A percentile compares a stretch with the other conserved stretches of the same genome.
phyloP scores from a whole-genome alignment of 2,329 filamentous ascomycete species.

The Fonsecaea nubica region DNA sequence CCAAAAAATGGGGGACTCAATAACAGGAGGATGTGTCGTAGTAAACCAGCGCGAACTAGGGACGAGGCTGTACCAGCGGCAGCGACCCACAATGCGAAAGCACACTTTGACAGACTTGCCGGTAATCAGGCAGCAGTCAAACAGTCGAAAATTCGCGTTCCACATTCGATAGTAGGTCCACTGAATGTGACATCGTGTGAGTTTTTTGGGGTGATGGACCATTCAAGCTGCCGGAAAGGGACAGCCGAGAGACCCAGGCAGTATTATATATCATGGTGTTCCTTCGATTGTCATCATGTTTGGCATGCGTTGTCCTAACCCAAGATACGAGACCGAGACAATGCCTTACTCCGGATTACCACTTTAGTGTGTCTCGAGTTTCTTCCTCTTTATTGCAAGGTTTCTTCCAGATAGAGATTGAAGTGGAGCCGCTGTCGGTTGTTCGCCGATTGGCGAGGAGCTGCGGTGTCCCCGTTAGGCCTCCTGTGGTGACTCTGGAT shows the following conservation, averaged over 20 bases:
- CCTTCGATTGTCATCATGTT: not conserved
- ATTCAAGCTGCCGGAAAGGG: not conserved
- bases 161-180: not conserved
- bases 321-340: not conserved
- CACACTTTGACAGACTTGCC: not conserved
- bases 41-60: not conserved
- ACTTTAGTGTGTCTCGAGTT: not conserved
- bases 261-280: not conserved
- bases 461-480: not conserved
- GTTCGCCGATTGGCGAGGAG: not conserved
- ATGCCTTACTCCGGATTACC: not conserved
- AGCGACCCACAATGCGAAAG: conserved; percentile 9
- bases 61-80: conserved; percentile 23
- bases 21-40: conserved; percentile 22
- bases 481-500: not conserved
- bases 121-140: conserved; percentile 12
- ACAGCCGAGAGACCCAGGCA: not conserved
- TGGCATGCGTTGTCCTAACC: not conserved
- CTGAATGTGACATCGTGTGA: not conserved
- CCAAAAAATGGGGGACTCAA: conserved; percentile 2
- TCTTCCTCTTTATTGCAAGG: not conserved
- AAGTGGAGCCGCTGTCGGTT: not conserved
- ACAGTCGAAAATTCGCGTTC: not conserved
- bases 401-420: not conserved
- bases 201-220: not conserved